Conservation (phyloP, 2,329 filamentous ascomycete species). For the Sclerotinia glacialis region DNA sequence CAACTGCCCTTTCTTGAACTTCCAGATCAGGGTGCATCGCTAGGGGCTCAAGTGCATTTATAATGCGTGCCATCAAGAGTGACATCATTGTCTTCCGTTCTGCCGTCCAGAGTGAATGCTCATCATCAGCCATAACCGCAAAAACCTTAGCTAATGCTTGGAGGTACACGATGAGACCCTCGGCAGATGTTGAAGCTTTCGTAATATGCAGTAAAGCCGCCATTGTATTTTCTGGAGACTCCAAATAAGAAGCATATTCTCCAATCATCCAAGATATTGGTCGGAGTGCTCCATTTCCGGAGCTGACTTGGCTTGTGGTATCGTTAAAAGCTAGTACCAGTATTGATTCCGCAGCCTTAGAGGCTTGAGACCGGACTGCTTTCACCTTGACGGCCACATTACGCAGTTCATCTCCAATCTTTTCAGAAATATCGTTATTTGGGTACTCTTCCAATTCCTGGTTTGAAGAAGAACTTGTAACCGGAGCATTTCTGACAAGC, state of each 20-base stretch:
- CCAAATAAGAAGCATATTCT: slow-evolving; percentile 76
- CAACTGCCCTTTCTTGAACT: slow-evolving; percentile 90
- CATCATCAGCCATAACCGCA: slow-evolving; percentile 64
- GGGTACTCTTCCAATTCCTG: slow-evolving; percentile 22
- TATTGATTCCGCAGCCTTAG: slow-evolving; percentile 74
- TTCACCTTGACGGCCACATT: slow-evolving; percentile 91
- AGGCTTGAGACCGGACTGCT: slow-evolving; percentile 75
- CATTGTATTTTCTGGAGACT: slow-evolving; percentile 68
- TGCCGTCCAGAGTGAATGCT: slow-evolving; percentile 64
- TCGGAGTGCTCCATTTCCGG: slow-evolving; percentile 64
- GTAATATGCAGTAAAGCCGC: slow-evolving; percentile 69
- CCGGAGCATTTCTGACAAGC: slow-evolving; percentile 68
- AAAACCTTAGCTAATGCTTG: slow-evolving; percentile 88
- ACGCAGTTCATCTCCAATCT: slow-evolving; percentile 79
- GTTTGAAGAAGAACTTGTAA: slow-evolving; percentile 42
- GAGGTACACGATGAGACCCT: slow-evolving; percentile 72
- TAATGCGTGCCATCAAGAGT: slow-evolving; percentile 75
- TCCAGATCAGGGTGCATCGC: slow-evolving; percentile 82
- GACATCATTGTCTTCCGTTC: slow-evolving; percentile 72
- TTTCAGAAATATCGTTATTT: slow-evolving; percentile 54
- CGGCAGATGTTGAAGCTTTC: slow-evolving; percentile 52
- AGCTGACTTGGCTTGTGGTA: slow-evolving; percentile 54
- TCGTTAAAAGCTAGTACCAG: slow-evolving; percentile 60
- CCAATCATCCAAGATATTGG: slow-evolving; percentile 83
- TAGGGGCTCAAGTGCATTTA: slow-evolving; percentile 77